Evolutionary conservation across 1,139 yeast species (phyloP), one percentile per base, ranked within the genome.

Genomic region (Blastobotrys malaysiensis): DNA sequence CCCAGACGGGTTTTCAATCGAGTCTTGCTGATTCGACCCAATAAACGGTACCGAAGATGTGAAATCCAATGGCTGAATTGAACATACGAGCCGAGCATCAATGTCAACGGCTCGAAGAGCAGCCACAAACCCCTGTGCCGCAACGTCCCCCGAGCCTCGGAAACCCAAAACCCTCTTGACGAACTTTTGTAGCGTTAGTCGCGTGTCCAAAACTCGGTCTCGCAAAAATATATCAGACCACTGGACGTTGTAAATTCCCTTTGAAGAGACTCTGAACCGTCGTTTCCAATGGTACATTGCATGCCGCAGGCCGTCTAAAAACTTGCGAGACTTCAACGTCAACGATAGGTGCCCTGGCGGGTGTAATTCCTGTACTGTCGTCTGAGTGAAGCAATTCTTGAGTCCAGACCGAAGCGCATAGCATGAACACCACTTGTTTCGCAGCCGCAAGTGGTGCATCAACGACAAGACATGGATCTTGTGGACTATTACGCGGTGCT

Each of bases 1-100:
- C 7, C 39, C 39, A 2, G 16, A 31, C 11, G 39, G 39, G 20
- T 49, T 47, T 47, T 57, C 56, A 39, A 55, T 46, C 51, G 57
- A 48, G 53, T 55, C 50, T 3, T 48, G 56, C 24, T 57, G 55
- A 14, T 46, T 46, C 31, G 46, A 19, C 39, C 48, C 53, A 1
- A 22, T 44, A 6, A 59, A 54, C 1, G 69, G 62, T 19, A 66
- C 59, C 58, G 73, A 63, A 57, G 81, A 73, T 0, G 93, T 83
- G 63, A 83, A 86, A 66, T 93, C 97, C 0, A 97, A 91, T 0
- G 97, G 93, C 65, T 95, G 99, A 21, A 91, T 63, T 0, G 97
- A 90, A 62, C 84, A 83, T 0, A 90, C 83, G 24, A 93, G 71
- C 47, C 99, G 74, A 0, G 95, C 84, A 50, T 83, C 79, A 26